These are phyloP conservation scores for Hypoxylon sp. DNA, from an alignment of 2,329 filamentous ascomycete genomes.

Conservation along the genomic window DNA sequence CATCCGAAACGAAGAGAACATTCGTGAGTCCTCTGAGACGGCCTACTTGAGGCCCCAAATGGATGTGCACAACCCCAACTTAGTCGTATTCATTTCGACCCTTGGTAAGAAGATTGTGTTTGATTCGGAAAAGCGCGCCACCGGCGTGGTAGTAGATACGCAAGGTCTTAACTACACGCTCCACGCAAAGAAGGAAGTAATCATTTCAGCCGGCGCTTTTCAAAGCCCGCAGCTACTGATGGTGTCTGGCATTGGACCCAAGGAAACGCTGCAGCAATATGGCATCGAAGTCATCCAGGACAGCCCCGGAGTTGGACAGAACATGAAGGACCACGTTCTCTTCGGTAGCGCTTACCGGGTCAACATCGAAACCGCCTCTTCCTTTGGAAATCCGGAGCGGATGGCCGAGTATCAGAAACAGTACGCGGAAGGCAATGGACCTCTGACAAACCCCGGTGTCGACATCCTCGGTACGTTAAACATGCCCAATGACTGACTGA, in stretches of 20 bases:
- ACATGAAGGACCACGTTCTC: conserved; percentile 61
- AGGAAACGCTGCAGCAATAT: conserved; percentile 43
- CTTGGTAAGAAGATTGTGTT: conserved; percentile 58
- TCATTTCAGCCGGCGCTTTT: conserved; percentile 52
- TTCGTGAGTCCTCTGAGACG: conserved; percentile 48
- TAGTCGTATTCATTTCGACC: conserved; percentile 39
- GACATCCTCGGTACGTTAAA: conserved; percentile 19
- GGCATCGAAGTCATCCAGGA: conserved; percentile 60
- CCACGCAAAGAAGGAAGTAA: conserved; percentile 49
- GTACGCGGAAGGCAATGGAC: conserved; percentile 7
- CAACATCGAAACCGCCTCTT: conserved; percentile 9
- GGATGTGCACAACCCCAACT: conserved; percentile 7
- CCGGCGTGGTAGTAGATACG: conserved; percentile 39
- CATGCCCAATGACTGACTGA: background rate
- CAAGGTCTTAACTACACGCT: conserved; percentile 36
- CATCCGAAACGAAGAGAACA: conserved; percentile 42
- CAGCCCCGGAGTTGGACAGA: conserved; percentile 66
- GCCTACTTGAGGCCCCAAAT: conserved; percentile 15
- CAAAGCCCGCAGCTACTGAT: conserved; percentile 53
- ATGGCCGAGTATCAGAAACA: conserved; percentile 5
- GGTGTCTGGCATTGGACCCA: conserved; percentile 52
- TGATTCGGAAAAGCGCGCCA: conserved; percentile 48
- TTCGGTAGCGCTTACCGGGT: conserved; percentile 39
- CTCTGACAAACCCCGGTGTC: conserved; percentile 12
- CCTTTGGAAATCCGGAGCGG: conserved; percentile 9